Evolutionary conservation across 176 grass and related monocot genomes (phyloP).

Genomic region (Echinochloa phyllopogon): DNA sequence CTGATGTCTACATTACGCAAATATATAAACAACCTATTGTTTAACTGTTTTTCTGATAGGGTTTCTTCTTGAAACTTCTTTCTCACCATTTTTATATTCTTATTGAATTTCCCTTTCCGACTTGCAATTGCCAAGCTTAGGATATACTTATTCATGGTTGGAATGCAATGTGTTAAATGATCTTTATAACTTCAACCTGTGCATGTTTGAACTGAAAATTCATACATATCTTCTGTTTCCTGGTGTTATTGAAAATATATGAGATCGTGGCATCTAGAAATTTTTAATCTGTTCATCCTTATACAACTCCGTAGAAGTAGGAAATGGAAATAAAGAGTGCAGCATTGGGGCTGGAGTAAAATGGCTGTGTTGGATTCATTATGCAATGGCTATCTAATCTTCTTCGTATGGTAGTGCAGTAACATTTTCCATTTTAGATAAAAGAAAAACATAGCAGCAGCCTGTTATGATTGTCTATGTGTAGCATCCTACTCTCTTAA

Average conservation of each 20-base stretch:
- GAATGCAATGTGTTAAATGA: neutral
- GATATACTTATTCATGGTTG: slow-evolving; percentile 7
- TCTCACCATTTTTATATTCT: slow-evolving; percentile 10
- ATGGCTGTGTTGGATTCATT: neutral
- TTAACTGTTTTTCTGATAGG: slow-evolving; percentile 27
- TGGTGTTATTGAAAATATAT: neutral
- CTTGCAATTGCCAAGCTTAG: neutral
- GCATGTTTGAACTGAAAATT: neutral
- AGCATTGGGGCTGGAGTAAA: neutral
- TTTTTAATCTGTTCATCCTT: neutral
- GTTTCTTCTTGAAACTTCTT: slow-evolving; percentile 9
- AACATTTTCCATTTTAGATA: neutral
- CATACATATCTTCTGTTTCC: slow-evolving; percentile 12
- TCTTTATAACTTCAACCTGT: slow-evolving; percentile 1
- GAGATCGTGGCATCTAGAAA: neutral
- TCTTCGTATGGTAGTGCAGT: neutral
- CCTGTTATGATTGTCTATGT: neutral
- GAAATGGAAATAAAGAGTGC: slow-evolving; percentile 1
- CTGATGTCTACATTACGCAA: slow-evolving; percentile 14
- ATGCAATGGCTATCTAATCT: neutral
- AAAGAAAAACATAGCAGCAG: neutral
- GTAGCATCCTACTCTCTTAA: neutral
- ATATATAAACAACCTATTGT: slow-evolving; percentile 9
- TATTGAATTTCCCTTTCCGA: slow-evolving; percentile 1
- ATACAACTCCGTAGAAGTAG: neutral